These are phyloP conservation scores for Suillus ampliporus DNA, from an alignment of 768 basidiomycete genomes.

Conservation along the genomic window DNA sequence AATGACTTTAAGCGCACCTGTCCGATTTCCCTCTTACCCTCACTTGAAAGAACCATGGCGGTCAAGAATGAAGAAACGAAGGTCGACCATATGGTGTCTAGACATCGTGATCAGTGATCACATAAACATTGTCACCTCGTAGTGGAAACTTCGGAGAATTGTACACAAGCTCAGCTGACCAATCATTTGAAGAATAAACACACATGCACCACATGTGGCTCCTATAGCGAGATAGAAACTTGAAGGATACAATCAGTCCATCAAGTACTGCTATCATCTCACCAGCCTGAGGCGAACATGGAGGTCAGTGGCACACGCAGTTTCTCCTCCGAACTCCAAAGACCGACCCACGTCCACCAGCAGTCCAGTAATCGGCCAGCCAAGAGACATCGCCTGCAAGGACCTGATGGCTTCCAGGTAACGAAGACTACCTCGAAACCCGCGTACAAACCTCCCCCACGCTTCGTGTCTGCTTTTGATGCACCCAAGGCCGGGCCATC, in stretches of 20 bases:
- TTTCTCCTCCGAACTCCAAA: neutral
- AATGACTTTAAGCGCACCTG: constrained; percentile 40
- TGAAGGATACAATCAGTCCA: neutral
- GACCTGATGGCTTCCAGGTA: constrained; percentile 37
- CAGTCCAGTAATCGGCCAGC: constrained; percentile 4
- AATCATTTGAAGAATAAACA: neutral
- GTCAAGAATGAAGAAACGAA: neutral
- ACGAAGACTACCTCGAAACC: constrained; percentile 27
- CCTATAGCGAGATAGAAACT: neutral
- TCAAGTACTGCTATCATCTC: neutral
- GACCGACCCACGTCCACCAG: neutral
- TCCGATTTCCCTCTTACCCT: constrained; percentile 50
- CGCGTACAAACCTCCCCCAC: constrained; percentile 21
- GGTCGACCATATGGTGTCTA: neutral
- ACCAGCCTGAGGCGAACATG: constrained; percentile 2
- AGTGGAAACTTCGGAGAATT: too few relatives aligned
- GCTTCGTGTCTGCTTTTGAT: constrained; percentile 36
- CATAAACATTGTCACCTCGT: neutral
- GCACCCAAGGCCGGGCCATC: neutral
- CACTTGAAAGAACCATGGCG: constrained; percentile 33
- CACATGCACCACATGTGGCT: neutral
- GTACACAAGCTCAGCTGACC: neutral
- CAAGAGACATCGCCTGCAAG: constrained; percentile 19
- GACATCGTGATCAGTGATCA: neutral
- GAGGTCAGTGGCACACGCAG: constrained; percentile 3